Conservation (phyloP, 345 rosid genomes). For the Syzygium oleosum region DNA sequence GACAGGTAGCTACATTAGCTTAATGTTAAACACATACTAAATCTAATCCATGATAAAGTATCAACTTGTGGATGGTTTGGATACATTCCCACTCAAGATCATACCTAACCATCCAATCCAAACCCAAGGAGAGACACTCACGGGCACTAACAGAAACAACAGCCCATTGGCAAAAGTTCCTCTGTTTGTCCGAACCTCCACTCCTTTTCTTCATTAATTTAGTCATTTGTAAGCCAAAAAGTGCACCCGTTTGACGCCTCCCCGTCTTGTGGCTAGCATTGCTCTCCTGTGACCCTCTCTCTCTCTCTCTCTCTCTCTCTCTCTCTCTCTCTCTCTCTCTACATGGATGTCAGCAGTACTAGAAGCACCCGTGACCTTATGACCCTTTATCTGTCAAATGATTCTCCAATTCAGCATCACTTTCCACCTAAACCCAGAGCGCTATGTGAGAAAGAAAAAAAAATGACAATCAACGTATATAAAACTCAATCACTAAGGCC, state of each 20-base stretch:
- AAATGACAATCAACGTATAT: neutral
- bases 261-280: constrained; percentile 24
- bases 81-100: neutral
- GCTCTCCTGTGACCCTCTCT: constrained; percentile 11
- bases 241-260: neutral
- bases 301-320: constrained; percentile 10
- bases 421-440: constrained; percentile 17
- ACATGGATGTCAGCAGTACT: constrained; percentile 36
- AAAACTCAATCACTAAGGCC: neutral
- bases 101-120: neutral
- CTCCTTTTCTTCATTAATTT: neutral
- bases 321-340: neutral
- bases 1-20: neutral
- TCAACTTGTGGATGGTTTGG: neutral
- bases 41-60: neutral
- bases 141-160: constrained; percentile 13
- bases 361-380: constrained; percentile 70
- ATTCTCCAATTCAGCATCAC: constrained; percentile 7
- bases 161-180: neutral
- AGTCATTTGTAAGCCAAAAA: neutral
- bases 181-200: neutral
- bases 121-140: constrained; percentile 20
- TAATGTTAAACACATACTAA: neutral
- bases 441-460: neutral
- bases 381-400: constrained; percentile 14